Evolutionary conservation across 177 flowering plant species (phyloP).

Genomic region (Vitis hybrid): DNA sequence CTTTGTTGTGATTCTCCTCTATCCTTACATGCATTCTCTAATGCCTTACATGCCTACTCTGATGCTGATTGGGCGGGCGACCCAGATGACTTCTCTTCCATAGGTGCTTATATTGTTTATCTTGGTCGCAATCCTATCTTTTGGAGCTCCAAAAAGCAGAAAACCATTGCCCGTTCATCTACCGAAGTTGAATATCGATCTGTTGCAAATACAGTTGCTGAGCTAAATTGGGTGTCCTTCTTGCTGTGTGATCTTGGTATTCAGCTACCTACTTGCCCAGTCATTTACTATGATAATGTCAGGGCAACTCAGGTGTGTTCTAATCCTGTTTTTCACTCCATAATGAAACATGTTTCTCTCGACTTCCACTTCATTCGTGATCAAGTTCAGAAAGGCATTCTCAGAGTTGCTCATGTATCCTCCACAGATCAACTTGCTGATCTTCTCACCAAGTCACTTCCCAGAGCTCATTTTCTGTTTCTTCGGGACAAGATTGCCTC

Average conservation of each 20-base stretch:
- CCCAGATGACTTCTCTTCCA: background rate
- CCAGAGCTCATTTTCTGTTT: background rate
- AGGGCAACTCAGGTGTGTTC: background rate
- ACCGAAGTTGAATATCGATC: background rate
- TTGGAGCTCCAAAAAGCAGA: too few relatives aligned
- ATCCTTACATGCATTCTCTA: background rate
- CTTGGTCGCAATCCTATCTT: too few relatives aligned
- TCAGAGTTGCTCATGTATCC: too few relatives aligned
- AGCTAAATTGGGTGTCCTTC: background rate
- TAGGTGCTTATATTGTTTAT: background rate
- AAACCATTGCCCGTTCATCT: too few relatives aligned
- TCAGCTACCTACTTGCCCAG: background rate
- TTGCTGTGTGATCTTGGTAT: background rate
- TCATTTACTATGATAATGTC: slow-evolving; percentile 1
- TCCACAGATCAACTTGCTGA: too few relatives aligned
- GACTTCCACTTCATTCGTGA: background rate
- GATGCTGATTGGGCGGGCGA: background rate
- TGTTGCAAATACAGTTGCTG: background rate
- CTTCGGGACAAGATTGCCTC: background rate
- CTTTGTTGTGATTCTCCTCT: background rate
- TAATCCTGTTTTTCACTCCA: background rate
- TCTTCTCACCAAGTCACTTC: too few relatives aligned
- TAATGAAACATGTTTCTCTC: background rate
- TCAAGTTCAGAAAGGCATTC: too few relatives aligned
- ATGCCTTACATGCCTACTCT: background rate